Percentiles rank a stretch among this genome's conserved stretches.
Conservation (phyloP, 257 asterid species). For the Gynochthodes officinalis region DNA sequence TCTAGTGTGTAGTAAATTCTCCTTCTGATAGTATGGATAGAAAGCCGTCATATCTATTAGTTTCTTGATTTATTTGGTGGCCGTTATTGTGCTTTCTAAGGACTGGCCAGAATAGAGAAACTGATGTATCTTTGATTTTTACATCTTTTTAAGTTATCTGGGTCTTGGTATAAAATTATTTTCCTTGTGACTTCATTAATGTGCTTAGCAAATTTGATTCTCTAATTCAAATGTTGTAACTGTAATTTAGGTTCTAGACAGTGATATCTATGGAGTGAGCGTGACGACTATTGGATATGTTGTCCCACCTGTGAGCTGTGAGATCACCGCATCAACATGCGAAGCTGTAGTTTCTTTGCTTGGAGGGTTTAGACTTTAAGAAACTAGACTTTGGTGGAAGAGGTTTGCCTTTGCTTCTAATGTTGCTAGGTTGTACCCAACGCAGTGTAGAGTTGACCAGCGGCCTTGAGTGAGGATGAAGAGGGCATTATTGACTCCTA, state of each 20-base stretch:
- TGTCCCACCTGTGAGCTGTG: not conserved
- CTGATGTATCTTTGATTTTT: not conserved
- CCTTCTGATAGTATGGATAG: not conserved
- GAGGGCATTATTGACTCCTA: not conserved
- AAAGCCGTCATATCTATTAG: not conserved
- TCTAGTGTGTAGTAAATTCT: not conserved
- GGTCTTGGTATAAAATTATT: not conserved
- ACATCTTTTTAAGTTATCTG: not conserved
- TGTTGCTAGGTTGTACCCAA: not conserved
- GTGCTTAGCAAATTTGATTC: not conserved
- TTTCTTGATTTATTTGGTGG: not conserved
- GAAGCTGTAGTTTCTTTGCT: not conserved
- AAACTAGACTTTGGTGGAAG: not conserved
- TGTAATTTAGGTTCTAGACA: not conserved
- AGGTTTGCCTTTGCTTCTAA: not conserved
- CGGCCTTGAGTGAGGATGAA: not conserved
- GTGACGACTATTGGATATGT: not conserved
- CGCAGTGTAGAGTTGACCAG: not conserved
- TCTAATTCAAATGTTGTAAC: not conserved
- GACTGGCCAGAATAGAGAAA: not conserved
- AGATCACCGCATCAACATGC: not conserved
- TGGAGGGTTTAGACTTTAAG: not conserved
- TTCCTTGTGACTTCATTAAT: not conserved
- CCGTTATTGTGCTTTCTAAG: not conserved
- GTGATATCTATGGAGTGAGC: not conserved